These are phyloP conservation scores for Boletus fagicola DNA, from an alignment of 768 basidiomycete species.

Conservation along the genomic window DNA sequence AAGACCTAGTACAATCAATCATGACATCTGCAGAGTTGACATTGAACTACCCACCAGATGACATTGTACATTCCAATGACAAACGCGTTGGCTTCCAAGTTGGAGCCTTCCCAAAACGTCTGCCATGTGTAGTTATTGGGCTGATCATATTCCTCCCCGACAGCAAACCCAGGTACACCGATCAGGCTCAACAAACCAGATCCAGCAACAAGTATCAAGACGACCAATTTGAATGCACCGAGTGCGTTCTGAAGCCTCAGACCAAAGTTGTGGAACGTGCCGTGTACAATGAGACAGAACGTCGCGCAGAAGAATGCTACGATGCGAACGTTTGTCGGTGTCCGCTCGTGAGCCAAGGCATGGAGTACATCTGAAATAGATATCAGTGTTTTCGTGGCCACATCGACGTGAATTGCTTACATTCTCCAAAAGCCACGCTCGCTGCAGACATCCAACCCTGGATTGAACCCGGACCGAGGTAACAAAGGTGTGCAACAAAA, in stretches of 20 bases:
- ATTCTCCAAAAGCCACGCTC: constrained; percentile 71
- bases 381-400: not conserved
- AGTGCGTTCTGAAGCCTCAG: constrained; percentile 62
- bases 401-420: constrained; percentile 34
- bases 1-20: constrained; percentile 48
- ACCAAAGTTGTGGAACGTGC: constrained; percentile 51
- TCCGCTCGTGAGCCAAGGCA: constrained; percentile 46
- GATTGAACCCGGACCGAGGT: not conserved
- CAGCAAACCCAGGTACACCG: constrained; percentile 48
- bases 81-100: constrained; percentile 55
- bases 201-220: constrained; percentile 49
- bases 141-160: constrained; percentile 48
- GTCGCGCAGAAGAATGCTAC: constrained; percentile 55
- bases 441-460: constrained; percentile 61
- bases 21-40: not conserved
- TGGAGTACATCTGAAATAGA: constrained; percentile 56
- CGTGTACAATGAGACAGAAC: constrained; percentile 57
- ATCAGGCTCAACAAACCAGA: constrained; percentile 54
- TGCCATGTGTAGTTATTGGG: constrained; percentile 61
- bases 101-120: constrained; percentile 62
- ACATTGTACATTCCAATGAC: constrained; percentile 66
- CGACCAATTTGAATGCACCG: constrained; percentile 58
- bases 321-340: constrained; percentile 48
- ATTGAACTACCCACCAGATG: constrained; percentile 49
- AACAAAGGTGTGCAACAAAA: not conserved